phyloP scores from a whole-genome alignment of 768 basidiomycete genomes.

The Termitomyces sp. region DNA sequence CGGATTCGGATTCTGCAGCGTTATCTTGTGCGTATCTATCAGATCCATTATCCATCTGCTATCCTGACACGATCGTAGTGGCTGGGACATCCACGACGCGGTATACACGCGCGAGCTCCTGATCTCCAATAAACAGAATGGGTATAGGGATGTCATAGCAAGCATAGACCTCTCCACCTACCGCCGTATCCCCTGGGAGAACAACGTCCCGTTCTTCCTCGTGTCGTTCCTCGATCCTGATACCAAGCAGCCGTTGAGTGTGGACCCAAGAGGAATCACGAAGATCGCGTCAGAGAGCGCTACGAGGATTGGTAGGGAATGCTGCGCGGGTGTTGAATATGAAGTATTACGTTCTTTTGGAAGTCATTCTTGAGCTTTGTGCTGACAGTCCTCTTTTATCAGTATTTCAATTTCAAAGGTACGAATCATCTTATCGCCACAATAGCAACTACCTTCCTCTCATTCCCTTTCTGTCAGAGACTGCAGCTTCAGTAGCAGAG shows the following conservation, averaged over 20 bases:
- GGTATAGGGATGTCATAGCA: conserved; percentile 88
- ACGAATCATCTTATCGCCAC: conserved; percentile 1
- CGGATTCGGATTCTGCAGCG: conserved; percentile 92
- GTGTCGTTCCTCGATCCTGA: conserved; percentile 89
- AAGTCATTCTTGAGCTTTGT: not conserved
- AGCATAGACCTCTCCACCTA: conserved; percentile 83
- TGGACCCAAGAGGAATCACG: conserved; percentile 85
- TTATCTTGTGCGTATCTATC: conserved; percentile 61
- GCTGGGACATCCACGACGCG: conserved; percentile 90
- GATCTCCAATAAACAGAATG: conserved; percentile 89
- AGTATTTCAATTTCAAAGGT: conserved; percentile 95
- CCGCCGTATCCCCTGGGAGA: conserved; percentile 89
- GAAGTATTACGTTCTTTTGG: conserved; percentile 51
- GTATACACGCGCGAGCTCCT: conserved; percentile 83
- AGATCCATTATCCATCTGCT: not conserved
- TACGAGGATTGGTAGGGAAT: conserved; percentile 46
- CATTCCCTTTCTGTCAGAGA: conserved; percentile 49
- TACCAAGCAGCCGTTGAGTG: conserved; percentile 69
- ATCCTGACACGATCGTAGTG: conserved; percentile 35
- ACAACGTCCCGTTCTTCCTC: conserved; percentile 90
- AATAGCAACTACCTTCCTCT: not conserved
- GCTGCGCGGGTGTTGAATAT: conserved; percentile 89
- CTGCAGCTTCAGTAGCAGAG: conserved; percentile 65
- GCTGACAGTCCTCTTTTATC: not conserved
- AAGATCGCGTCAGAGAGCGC: conserved; percentile 52